A percentile compares a stretch with the other conserved stretches of the same genome.
Evolutionary conservation across 148 eudicot genomes (phyloP).

Genomic region (Linanthus parryae): DNA sequence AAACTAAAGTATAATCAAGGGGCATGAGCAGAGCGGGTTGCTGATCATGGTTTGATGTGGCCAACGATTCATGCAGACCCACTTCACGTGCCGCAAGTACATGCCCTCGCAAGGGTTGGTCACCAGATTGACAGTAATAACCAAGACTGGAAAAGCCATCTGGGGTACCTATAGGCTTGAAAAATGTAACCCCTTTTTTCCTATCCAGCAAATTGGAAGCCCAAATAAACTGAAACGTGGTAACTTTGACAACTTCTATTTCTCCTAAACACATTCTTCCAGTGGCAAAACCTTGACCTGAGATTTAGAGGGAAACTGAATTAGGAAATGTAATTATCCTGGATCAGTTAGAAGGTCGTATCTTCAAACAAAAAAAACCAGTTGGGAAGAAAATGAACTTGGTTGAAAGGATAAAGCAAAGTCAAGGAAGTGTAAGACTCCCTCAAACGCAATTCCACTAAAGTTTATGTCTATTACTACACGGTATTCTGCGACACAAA

Average conservation of each 20-base stretch:
- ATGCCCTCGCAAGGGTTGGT: conserved; percentile 47
- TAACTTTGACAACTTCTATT: conserved; percentile 62
- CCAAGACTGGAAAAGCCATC: conserved; percentile 71
- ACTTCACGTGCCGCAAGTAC: conserved; percentile 62
- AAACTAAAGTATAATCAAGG: conserved; percentile 54
- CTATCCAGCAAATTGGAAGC: conserved; percentile 42
- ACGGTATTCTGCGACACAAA: too few relatives aligned
- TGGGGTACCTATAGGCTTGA: conserved; percentile 61
- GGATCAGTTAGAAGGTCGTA: neutral
- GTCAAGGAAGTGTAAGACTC: neutral
- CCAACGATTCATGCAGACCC: conserved; percentile 1
- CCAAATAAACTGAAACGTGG: conserved; percentile 64
- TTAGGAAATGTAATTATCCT: conserved; percentile 10
- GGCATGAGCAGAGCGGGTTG: conserved; percentile 58
- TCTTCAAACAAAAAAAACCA: neutral
- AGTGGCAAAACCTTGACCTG: conserved; percentile 74
- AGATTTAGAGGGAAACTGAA: conserved; percentile 13
- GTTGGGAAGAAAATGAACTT: neutral
- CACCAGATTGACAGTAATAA: conserved; percentile 63
- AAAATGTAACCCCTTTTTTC: conserved; percentile 44
- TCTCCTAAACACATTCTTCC: conserved; percentile 69
- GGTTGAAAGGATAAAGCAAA: too few relatives aligned
- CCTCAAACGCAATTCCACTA: too few relatives aligned
- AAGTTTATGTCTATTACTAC: too few relatives aligned
- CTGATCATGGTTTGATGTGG: conserved; percentile 5